Evolutionary conservation across 1,284 basidiomycete genomes (phyloP).

Genomic region (Trametes hirsuta): DNA sequence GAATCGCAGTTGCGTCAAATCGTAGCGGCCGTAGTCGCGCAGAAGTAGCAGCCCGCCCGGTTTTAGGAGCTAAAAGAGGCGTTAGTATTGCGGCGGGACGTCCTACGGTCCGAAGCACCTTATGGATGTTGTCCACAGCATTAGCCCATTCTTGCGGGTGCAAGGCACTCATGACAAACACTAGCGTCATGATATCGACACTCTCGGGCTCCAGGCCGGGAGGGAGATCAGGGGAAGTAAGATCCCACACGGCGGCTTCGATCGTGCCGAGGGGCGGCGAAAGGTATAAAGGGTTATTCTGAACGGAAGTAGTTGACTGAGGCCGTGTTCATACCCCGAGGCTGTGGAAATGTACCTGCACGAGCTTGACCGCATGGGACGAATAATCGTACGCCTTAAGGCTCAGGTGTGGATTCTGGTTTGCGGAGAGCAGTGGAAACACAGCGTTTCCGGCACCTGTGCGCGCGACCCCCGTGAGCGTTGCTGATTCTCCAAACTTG

Average conservation of each 20-base stretch:
- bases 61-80: constrained; percentile 73
- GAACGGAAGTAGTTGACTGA: not conserved
- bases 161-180: constrained; percentile 94
- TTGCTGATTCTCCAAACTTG: not conserved
- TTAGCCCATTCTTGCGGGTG: constrained; percentile 92
- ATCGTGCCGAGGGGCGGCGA: constrained; percentile 73
- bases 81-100: not conserved
- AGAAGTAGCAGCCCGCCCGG: constrained; percentile 86
- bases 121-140: constrained; percentile 85
- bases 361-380: constrained; percentile 86
- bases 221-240: constrained; percentile 74
- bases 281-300: constrained; percentile 75
- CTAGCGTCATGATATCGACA: constrained; percentile 89
- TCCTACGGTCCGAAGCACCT: constrained; percentile 43
- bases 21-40: constrained; percentile 95
- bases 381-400: constrained; percentile 93
- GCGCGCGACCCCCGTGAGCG: not conserved
- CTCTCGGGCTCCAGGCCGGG: constrained; percentile 62
- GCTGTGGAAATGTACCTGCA: constrained; percentile 58
- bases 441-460: constrained; percentile 92
- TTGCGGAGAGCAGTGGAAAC: constrained; percentile 85
- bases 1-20: constrained; percentile 93
- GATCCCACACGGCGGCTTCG: constrained; percentile 88
- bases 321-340: not conserved
- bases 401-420: constrained; percentile 78